A percentile compares a stretch with the other conserved stretches of the same genome.
Conservation (phyloP, 768 basidiomycete genomes). For the Amyloporia xantha region DNA sequence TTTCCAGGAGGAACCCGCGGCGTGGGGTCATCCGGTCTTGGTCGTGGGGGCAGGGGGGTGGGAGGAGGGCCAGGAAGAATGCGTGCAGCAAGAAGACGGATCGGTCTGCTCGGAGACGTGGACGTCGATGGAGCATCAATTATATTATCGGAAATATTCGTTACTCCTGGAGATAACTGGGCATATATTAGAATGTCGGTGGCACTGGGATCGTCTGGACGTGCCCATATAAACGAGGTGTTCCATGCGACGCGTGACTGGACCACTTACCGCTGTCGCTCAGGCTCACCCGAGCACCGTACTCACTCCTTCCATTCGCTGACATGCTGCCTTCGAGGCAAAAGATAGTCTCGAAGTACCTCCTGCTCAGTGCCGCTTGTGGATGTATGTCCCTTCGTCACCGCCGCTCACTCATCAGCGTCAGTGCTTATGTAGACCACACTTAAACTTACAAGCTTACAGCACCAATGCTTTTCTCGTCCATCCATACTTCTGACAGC, state of each 20-base stretch:
- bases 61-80: conserved; percentile 38
- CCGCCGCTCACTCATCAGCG: neutral
- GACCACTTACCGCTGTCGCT: conserved; percentile 58
- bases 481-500: conserved; percentile 51
- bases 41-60: conserved; percentile 32
- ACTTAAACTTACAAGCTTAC: conserved; percentile 41
- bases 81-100: conserved; percentile 52
- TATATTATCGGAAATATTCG: conserved; percentile 9
- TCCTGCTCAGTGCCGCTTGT: conserved; percentile 47
- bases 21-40: conserved; percentile 74
- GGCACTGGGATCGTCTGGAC: conserved; percentile 59
- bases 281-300: conserved; percentile 61
- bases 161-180: conserved; percentile 22
- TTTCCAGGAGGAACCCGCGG: conserved; percentile 68
- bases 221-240: neutral
- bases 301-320: conserved; percentile 33
- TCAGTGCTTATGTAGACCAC: conserved; percentile 16
- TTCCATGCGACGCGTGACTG: neutral
- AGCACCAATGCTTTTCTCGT: conserved; percentile 40
- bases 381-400: conserved; percentile 62
- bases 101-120: conserved; percentile 14
- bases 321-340: conserved; percentile 40
- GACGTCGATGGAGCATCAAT: conserved; percentile 18
- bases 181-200: conserved; percentile 58
- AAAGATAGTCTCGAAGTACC: conserved; percentile 69